Conservation (phyloP, 768 basidiomycete species). For the Naganishia kalamii region DNA sequence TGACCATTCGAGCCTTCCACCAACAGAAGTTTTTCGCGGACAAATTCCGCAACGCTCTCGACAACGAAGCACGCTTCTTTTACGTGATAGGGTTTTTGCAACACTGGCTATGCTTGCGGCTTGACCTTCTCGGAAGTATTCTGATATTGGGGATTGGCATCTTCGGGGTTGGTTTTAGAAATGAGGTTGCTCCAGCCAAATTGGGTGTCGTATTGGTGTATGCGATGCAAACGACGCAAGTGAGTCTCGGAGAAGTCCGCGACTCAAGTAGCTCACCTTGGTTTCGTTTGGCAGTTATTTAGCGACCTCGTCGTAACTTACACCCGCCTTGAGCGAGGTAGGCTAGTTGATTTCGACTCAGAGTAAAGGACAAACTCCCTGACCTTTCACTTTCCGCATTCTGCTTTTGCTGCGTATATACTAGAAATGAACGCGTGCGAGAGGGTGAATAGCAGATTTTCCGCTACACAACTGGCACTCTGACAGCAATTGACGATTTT, state of each 20-base stretch:
- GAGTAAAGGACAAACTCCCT: not conserved
- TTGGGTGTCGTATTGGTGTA: conserved; percentile 61
- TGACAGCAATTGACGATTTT: too few relatives aligned
- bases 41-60: not conserved
- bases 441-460: conserved; percentile 52
- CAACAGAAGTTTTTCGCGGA: conserved; percentile 23
- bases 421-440: conserved; percentile 60
- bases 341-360: not conserved
- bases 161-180: conserved; percentile 61
- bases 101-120: conserved; percentile 57
- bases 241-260: too few relatives aligned
- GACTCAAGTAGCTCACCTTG: too few relatives aligned
- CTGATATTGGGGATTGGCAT: conserved; percentile 64
- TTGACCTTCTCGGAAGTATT: conserved; percentile 64
- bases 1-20: conserved; percentile 25
- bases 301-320: not conserved
- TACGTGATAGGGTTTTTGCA: conserved; percentile 15
- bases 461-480: conserved; percentile 56
- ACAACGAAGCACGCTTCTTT: conserved; percentile 21
- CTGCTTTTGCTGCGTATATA: conserved; percentile 6
- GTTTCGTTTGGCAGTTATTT: too few relatives aligned
- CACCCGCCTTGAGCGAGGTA: not conserved
- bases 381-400: conserved; percentile 11
- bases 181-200: conserved; percentile 56
- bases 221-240: conserved; percentile 41